Percentiles rank a stretch among this genome's conserved stretches.
These are phyloP conservation scores for Pyrenula massariospora DNA, from an alignment of 495 filamentous ascomycete genomes.

Conservation along the genomic window DNA sequence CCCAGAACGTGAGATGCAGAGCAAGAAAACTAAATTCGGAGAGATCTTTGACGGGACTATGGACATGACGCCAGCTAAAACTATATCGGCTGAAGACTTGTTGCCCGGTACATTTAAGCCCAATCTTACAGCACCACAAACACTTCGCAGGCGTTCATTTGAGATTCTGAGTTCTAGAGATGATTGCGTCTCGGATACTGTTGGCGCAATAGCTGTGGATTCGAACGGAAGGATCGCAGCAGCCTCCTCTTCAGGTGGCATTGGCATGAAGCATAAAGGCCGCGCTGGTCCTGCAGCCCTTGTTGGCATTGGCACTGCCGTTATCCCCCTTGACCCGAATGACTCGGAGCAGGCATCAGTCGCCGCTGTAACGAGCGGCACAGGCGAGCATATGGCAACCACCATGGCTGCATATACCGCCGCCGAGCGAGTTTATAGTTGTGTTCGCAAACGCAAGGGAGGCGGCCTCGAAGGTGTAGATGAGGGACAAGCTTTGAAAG, in stretches of 20 bases:
- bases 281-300: constrained; percentile 86
- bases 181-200: constrained; percentile 73
- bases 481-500: constrained; percentile 60
- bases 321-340: constrained; percentile 57
- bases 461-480: constrained; percentile 50
- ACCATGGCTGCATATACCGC: constrained; percentile 72
- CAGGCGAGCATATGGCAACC: constrained; percentile 94
- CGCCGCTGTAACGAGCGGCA: constrained; percentile 79
- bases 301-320: constrained; percentile 78
- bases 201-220: constrained; percentile 90
- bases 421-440: constrained; percentile 62
- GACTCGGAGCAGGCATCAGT: constrained; percentile 51
- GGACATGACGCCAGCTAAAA: not conserved
- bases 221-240: constrained; percentile 77
- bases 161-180: constrained; percentile 1
- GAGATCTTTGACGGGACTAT: not conserved
- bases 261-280: constrained; percentile 93
- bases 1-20: not conserved
- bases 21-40: not conserved
- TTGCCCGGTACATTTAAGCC: not conserved
- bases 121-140: not conserved
- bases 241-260: constrained; percentile 96
- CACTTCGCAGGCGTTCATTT: not conserved
- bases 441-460: constrained; percentile 40
- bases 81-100: not conserved